phyloP scores from a whole-genome alignment of 306 rosid species.

The Trichosanthes truncata region DNA sequence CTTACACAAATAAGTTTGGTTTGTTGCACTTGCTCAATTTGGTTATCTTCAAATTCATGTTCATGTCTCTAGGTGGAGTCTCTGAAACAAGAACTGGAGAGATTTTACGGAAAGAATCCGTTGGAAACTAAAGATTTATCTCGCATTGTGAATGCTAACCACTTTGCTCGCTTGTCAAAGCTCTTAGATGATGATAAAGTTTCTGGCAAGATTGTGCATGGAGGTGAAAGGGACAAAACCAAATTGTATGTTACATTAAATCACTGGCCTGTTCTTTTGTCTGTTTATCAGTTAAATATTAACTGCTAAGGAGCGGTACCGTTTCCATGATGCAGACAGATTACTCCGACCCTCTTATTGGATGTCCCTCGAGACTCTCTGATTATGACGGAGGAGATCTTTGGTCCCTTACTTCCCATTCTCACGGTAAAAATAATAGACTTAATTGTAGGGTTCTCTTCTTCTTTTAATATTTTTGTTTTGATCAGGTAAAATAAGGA shows the following conservation, averaged over 20 bases:
- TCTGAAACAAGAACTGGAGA: slow-evolving; percentile 62
- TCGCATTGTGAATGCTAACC: slow-evolving; percentile 75
- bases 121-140: slow-evolving; percentile 85
- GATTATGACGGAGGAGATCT: slow-evolving; percentile 85
- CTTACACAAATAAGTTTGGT: not conserved
- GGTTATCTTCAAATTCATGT: slow-evolving; percentile 13
- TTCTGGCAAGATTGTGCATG: slow-evolving; percentile 71
- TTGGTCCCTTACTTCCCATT: slow-evolving; percentile 96
- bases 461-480: not conserved
- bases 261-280: slow-evolving; percentile 8
- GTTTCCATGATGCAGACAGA: slow-evolving; percentile 44
- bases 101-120: slow-evolving; percentile 65
- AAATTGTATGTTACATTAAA: slow-evolving; percentile 51
- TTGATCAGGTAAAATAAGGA: not conserved
- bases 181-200: slow-evolving; percentile 89
- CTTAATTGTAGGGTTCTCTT: not conserved
- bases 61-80: slow-evolving; percentile 55
- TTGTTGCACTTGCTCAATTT: slow-evolving; percentile 6
- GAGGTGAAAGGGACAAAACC: slow-evolving; percentile 69
- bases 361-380: slow-evolving; percentile 73
- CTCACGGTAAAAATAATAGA: slow-evolving; percentile 40
- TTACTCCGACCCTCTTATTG: slow-evolving; percentile 82
- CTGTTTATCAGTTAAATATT: slow-evolving; percentile 7
- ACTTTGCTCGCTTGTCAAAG: slow-evolving; percentile 72
- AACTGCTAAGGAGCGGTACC: not conserved